Evolutionary conservation across 495 filamentous ascomycete genomes (phyloP).

Genomic region (Talaromyces trachyspermus): DNA sequence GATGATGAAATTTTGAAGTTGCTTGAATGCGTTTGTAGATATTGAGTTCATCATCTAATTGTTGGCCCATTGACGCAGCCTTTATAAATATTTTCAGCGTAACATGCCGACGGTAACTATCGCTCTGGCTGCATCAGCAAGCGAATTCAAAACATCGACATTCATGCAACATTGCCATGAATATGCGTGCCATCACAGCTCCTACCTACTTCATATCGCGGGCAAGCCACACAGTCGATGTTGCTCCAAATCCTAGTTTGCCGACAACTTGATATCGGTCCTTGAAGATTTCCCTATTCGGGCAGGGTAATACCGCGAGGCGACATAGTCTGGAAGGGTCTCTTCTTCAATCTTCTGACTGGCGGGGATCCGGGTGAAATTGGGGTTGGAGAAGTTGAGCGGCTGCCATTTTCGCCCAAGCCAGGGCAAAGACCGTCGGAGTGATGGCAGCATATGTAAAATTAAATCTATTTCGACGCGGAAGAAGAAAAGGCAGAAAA

Average conservation of each 20-base stretch:
- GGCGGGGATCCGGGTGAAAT: slow-evolving; percentile 10
- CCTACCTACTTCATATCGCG: slow-evolving; percentile 26
- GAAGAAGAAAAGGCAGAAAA: no score
- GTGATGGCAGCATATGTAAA: slow-evolving; percentile 11
- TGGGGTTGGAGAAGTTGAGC: slow-evolving; percentile 16
- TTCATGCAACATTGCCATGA: no score
- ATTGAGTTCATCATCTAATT: slow-evolving; percentile 19
- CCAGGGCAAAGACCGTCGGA: slow-evolving; percentile 9
- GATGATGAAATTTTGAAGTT: slow-evolving; percentile 17
- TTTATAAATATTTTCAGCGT: slow-evolving; percentile 21
- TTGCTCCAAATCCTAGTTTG: slow-evolving; percentile 40
- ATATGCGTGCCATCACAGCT: no score
- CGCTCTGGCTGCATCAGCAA: slow-evolving; percentile 20
- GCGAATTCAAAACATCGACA: slow-evolving; percentile 15
- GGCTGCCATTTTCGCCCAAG: slow-evolving; percentile 11
- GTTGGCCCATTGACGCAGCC: slow-evolving; percentile 14
- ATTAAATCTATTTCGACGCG: no score
- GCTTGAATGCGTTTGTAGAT: slow-evolving; percentile 19
- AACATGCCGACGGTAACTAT: slow-evolving; percentile 19
- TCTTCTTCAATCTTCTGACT: slow-evolving; percentile 15
- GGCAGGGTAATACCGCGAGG: slow-evolving; percentile 1
- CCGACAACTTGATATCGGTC: slow-evolving; percentile 32
- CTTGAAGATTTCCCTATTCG: slow-evolving; percentile 29
- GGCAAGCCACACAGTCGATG: slow-evolving; percentile 40
- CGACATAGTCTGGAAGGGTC: slow-evolving; percentile 5